Percentiles rank a stretch among this genome's conserved stretches.
Evolutionary conservation across 2,329 filamentous ascomycete species (phyloP).

Genomic region (Colletotrichum siamense): DNA sequence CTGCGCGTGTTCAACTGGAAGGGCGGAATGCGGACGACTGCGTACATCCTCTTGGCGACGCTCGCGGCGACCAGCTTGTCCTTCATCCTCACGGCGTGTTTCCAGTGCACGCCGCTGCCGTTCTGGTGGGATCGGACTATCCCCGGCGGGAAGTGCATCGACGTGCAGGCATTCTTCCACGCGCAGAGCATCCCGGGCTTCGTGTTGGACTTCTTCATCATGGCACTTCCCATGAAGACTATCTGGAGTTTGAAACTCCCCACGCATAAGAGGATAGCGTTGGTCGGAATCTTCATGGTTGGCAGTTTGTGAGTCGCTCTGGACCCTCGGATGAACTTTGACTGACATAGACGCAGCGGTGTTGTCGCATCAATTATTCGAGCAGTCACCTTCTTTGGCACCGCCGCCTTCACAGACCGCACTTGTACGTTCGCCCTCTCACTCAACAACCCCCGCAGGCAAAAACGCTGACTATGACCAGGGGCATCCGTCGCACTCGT

Average conservation of each 20-base stretch:
- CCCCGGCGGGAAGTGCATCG: slow-evolving; percentile 36
- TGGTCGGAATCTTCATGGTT: slow-evolving; percentile 30
- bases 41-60: slow-evolving; percentile 24
- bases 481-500: slow-evolving; percentile 18
- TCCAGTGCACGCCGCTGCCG: slow-evolving; percentile 44
- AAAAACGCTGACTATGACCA: neutral
- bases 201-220: slow-evolving; percentile 30
- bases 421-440: neutral
- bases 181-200: slow-evolving; percentile 25
- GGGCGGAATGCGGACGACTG: slow-evolving; percentile 22
- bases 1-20: slow-evolving; percentile 33
- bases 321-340: neutral
- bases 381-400: slow-evolving; percentile 11
- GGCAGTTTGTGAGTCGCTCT: slow-evolving; percentile 27
- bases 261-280: slow-evolving; percentile 27
- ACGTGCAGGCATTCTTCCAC: slow-evolving; percentile 31
- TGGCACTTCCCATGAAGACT: slow-evolving; percentile 29
- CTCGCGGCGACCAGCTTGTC: slow-evolving; percentile 26
- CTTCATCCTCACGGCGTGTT: slow-evolving; percentile 25
- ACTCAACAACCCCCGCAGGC: rapidly evolving
- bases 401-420: slow-evolving; percentile 10
- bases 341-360: neutral
- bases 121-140: slow-evolving; percentile 35
- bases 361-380: slow-evolving; percentile 15
- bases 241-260: slow-evolving; percentile 32